Evolutionary conservation across 495 filamentous ascomycete species (phyloP), one percentile per base, ranked within the genome.

Genomic region (Penicillium riverlandense): DNA sequence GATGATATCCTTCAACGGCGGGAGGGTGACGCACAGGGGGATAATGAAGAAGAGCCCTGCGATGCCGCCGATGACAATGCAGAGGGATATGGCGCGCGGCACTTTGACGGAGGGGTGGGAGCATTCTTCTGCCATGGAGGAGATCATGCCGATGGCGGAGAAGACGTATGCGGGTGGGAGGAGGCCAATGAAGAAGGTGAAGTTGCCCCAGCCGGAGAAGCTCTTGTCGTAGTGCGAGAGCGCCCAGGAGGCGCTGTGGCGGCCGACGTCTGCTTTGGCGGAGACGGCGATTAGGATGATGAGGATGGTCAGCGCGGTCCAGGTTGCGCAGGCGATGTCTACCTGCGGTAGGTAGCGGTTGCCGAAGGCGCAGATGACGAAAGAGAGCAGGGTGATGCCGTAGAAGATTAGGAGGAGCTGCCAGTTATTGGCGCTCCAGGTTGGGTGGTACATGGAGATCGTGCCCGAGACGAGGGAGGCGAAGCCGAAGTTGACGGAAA

Each of bases 401-500:
- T 82, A 62, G 53, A 82, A 82, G 38, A 79, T 73, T 15, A 83
- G 57, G 41, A 80, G 75, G 33, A 82, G 61, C 54, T 83, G 79
- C 62, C 77, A 83, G 33, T 61, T 57, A 14, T 69, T 65, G 13
- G 72, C 76, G 3, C 55, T 37, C 76, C 79, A 58, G 38, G 74
- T 68, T 6, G 78, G 77, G 11, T 77, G 70, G 62, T 77, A 81
- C 27, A 83, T 62, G 1, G 76, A 62, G 28, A 83, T 74, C 0
- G 78, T 72, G 13, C 65, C 69, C 6, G 80, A 67, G 29, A 83
- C 67, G 34, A 85, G 44, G 22, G 80, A 79, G 0, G 70, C 79
- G 29, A 80, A 77, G 7, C 79, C 82, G 46, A 86, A 86, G 50
- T 85, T 82, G 29, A 84, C 80, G 7, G 80, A 75, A 34, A 85